Base-by-base conservation (phyloP, 2,329 filamentous ascomycete species). In the Stachybotrys chartarum region DNA sequence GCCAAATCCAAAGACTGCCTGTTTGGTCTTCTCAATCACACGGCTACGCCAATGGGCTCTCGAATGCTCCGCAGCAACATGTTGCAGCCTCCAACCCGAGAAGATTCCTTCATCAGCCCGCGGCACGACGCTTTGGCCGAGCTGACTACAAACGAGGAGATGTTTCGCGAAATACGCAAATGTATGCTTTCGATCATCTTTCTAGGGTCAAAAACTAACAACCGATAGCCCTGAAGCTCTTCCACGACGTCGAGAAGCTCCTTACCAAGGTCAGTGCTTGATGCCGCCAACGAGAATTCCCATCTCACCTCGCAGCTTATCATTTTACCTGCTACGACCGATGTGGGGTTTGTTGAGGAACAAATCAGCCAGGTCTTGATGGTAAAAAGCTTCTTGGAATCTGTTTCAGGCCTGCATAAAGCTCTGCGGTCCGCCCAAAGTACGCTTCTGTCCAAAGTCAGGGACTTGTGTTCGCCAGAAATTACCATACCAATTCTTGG, bases 51-150 rank as follows among this genome's bases (percentile, higher is more conserved):
- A 0, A 97, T 97, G 91, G 94, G 94, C 3, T 80, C 84, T 6
- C 83, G 94, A 52, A 79, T 96, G 59, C 80, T 99, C 30, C 82
- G 91, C 55, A 91, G 86, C 68, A 96, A 89, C 60, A 86, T 99
- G 35, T 74, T 97, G 2, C 94, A 99, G 64, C 94, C 94, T 5
- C 88, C 90, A 0, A 97, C 90, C 0, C 81, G 75, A 3, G 68
- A 87, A 54, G 71, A 80, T 4, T 75, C 79, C 3, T 87, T 89
- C 14, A 80, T 99, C 16, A 75, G 73, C 1, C 84, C 81, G 35
- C 83, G 94, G 4, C 93, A 91, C 59, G 87, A 94, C 64, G 91
- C 92, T 0, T 74, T 99, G 0, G 85, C 91, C 56, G 93, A 97
- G 68, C 72, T 99, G 18, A 85, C 86, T 1, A 82, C 79, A 1